These are phyloP conservation scores for Tuber calosporum DNA, from an alignment of 495 filamentous ascomycete species.

Conservation along the genomic window DNA sequence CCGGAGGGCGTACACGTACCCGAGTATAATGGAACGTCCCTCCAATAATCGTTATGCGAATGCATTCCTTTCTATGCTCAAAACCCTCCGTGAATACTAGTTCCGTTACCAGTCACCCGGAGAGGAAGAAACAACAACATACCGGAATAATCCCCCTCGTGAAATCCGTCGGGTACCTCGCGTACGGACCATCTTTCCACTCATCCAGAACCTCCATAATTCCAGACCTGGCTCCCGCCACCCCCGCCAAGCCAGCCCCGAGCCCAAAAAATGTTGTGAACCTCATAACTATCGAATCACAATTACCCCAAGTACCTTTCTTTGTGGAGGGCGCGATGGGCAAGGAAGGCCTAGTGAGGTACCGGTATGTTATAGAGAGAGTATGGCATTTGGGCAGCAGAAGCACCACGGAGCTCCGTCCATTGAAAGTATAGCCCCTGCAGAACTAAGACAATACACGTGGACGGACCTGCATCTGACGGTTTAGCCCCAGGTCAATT, in stretches of 20 bases:
- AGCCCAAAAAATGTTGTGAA: background rate
- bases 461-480: background rate
- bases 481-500: background rate
- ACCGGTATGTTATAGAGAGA: background rate
- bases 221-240: background rate
- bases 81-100: conserved; percentile 4
- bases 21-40: conserved; percentile 58
- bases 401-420: background rate
- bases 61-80: conserved; percentile 43
- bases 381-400: background rate
- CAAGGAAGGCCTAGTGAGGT: background rate
- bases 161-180: conserved; percentile 68
- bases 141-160: conserved; percentile 40
- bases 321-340: background rate
- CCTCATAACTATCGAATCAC: background rate
- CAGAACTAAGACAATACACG: background rate
- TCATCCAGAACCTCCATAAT: conserved; percentile 28
- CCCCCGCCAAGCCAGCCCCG: background rate
- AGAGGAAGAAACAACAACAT: background rate
- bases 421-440: background rate
- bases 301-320: background rate
- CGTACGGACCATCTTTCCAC: conserved; percentile 23
- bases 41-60: conserved; percentile 92
- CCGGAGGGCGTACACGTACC: conserved; percentile 8
- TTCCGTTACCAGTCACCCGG: background rate